Base-by-base conservation (phyloP, 495 filamentous ascomycete genomes). In the Glonium stellatum region DNA sequence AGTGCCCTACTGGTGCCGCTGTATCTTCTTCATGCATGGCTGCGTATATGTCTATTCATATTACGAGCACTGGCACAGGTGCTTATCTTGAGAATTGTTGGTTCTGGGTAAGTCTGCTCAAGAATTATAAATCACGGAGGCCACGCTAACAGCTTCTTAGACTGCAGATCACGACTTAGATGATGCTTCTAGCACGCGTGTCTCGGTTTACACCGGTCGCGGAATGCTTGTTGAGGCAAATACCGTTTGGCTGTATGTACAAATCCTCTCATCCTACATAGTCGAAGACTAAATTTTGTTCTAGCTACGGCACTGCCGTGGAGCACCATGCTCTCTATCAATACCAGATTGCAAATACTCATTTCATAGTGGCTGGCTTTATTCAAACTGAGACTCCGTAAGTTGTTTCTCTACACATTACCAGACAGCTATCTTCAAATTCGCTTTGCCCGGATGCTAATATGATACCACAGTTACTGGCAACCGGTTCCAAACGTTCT, bases 271-370 rank as follows among this genome's bases (percentile, higher is more conserved):
- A 2, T 6, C 27, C 27, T 31, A 31, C 6, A 31, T 2, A 31
- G 2, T 31, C 6, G 2, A 3, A 6, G 6, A 31, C 27, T 31
- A 31, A 31, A 31, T 31, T 31, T 31, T 3, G n/a, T n/a, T 31
- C 6, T 31, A 31, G 27, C 6, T 31, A 31, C 27, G 91, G 86
- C 46, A 93, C 87, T 5, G 80, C 87, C 5, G 85, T 89, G 22
- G 92, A 97, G 76, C 92, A 97, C 77, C 87, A 83, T 68, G 84
- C 88, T 64, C 77, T 97, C 11, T 96, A 96, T 82, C 87, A 88
- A 72, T 96, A 95, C 75, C 86, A 96, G 71, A 75, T 97, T 68
- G 75, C 81, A 62, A 86, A 86, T 62, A 88, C 92, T 1, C 77
- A 85, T 70, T 87, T 92, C 70, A 77, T 95, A 62, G 96, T 88